A percentile compares a stretch with the other conserved stretches of the same genome.
phyloP scores from a whole-genome alignment of 129 eudicot species.

The Flaveria ramosissima region DNA sequence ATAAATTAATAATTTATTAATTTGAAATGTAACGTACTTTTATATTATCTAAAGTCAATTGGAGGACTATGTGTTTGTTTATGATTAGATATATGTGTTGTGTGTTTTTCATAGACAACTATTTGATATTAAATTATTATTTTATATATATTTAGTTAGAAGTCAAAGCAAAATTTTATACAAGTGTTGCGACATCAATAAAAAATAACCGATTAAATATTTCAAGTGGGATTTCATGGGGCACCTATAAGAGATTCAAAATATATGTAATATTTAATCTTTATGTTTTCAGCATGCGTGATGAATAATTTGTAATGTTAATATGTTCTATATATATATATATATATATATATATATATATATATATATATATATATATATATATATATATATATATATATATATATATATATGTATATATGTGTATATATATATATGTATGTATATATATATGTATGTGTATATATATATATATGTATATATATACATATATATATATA shows the following conservation, averaged over 20 bases:
- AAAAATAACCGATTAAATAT: slow-evolving; percentile 23
- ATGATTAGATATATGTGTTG: neutral
- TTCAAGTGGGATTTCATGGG: slow-evolving; percentile 39
- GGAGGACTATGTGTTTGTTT: slow-evolving; percentile 18
- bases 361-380: no score
- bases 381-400: no score
- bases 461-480: no score
- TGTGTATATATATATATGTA: no score
- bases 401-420: no score
- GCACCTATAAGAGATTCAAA: slow-evolving; percentile 25
- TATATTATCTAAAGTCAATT: slow-evolving; percentile 14
- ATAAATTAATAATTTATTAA: slow-evolving; percentile 1
- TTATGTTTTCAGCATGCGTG: slow-evolving; percentile 35
- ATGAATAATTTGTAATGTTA: slow-evolving; percentile 16
- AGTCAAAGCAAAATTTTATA: slow-evolving; percentile 28
- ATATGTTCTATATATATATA: no score
- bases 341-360: no score
- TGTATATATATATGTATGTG: no score
- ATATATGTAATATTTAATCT: slow-evolving; percentile 1
- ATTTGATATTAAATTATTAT: neutral
- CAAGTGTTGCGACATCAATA: slow-evolving; percentile 16
- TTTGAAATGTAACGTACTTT: slow-evolving; percentile 1
- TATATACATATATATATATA: no score
- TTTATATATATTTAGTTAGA: slow-evolving; percentile 11
- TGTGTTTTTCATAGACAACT: neutral